These are phyloP conservation scores for Lactarius sanguifluus DNA, from an alignment of 768 basidiomycete genomes.

Conservation along the genomic window DNA sequence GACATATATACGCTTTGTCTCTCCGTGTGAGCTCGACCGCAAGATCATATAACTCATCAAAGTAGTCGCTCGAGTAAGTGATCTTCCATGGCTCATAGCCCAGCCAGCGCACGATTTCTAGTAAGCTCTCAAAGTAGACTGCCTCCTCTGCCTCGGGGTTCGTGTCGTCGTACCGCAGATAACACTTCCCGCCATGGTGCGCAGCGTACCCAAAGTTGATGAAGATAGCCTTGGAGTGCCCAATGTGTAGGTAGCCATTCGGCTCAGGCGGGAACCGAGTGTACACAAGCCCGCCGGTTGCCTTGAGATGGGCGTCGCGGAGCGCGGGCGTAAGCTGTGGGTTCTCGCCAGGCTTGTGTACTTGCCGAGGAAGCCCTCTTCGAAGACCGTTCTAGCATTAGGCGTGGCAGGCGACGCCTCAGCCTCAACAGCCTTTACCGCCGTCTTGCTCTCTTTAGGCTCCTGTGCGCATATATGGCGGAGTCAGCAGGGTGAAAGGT, in stretches of 20 bases:
- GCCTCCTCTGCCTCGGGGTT: conserved; percentile 98
- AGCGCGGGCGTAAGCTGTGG: conserved; percentile 78
- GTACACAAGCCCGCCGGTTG: conserved; percentile 80
- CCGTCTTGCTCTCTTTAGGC: conserved; percentile 46
- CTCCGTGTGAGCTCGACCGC: conserved; percentile 86
- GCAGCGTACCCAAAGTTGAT: conserved; percentile 99
- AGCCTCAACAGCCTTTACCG: conserved; percentile 36
- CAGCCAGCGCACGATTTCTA: conserved; percentile 94
- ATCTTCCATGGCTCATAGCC: conserved; percentile 99
- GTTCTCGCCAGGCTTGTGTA: conserved; percentile 94
- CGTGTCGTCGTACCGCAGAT: conserved; percentile 96
- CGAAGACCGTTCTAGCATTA: conserved; percentile 66
- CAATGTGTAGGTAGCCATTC: conserved; percentile 93
- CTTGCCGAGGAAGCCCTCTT: conserved; percentile 89
- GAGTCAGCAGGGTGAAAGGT: neutral
- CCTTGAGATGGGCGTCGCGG: conserved; percentile 75
- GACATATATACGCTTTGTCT: conserved; percentile 93
- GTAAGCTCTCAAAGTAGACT: conserved; percentile 92
- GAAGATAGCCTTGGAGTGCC: conserved; percentile 98
- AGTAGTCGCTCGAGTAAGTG: conserved; percentile 98
- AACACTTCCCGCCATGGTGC: conserved; percentile 87
- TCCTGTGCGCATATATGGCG: conserved; percentile 38
- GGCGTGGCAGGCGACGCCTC: conserved; percentile 38
- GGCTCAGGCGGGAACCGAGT: conserved; percentile 99
- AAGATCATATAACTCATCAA: conserved; percentile 79